Conservation (phyloP, 2,329 filamentous ascomycete genomes). For the Rutstroemia sp. region DNA sequence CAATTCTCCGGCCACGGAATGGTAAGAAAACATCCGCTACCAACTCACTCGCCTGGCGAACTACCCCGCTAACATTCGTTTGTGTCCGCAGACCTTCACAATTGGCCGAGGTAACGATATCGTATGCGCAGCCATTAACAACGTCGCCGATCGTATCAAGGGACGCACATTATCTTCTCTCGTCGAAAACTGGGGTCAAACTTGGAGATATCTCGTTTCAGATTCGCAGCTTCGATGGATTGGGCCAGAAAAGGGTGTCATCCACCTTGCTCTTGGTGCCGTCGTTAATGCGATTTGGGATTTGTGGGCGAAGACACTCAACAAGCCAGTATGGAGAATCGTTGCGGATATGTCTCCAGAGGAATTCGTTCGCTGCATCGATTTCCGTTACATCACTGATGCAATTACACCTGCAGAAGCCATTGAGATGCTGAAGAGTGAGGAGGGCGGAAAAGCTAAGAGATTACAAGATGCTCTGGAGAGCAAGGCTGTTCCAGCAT, state of each 20-base stretch:
- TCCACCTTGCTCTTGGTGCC: slow-evolving; percentile 82
- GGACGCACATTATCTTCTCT: slow-evolving; percentile 71
- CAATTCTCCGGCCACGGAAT: slow-evolving; percentile 68
- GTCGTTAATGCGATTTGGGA: slow-evolving; percentile 93
- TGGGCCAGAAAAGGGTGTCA: slow-evolving; percentile 88
- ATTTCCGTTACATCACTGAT: slow-evolving; percentile 92
- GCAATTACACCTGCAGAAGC: slow-evolving; percentile 85
- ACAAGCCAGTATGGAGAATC: slow-evolving; percentile 85
- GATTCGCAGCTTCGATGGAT: slow-evolving; percentile 92
- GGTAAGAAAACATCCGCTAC: slow-evolving; percentile 37
- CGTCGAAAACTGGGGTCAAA: slow-evolving; percentile 74
- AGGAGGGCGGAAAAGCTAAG: slow-evolving; percentile 59
- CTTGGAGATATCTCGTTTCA: slow-evolving; percentile 85
- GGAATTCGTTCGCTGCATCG: slow-evolving; percentile 80
- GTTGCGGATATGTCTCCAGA: slow-evolving; percentile 86
- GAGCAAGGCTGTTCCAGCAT: slow-evolving; percentile 74
- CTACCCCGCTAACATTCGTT: slow-evolving; percentile 4
- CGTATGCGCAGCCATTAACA: slow-evolving; percentile 75
- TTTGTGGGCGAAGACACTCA: slow-evolving; percentile 81
- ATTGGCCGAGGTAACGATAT: slow-evolving; percentile 89
- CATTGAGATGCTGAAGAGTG: slow-evolving; percentile 58
- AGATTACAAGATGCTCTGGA: slow-evolving; percentile 67
- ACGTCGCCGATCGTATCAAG: slow-evolving; percentile 69
- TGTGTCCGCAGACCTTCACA: slow-evolving; percentile 59
- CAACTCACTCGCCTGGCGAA: not conserved